Evolutionary conservation across 768 basidiomycete genomes (phyloP).

Genomic region (Leccinum disarticulatum): DNA sequence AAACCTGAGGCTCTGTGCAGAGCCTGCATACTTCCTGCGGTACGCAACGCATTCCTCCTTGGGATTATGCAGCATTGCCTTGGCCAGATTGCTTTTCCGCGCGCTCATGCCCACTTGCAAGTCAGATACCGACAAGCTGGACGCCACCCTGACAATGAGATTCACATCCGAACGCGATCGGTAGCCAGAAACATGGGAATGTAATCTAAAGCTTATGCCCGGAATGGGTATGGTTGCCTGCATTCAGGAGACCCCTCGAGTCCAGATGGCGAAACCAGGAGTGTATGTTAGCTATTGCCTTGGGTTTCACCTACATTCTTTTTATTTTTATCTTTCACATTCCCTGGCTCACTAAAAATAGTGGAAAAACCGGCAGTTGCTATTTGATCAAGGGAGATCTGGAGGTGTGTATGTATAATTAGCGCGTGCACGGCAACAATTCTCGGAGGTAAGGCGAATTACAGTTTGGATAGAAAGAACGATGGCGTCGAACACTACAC

Average conservation of each 20-base stretch:
- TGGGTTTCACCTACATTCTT: not conserved
- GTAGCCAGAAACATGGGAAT: no score
- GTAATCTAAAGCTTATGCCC: no score
- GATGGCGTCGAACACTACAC: not conserved
- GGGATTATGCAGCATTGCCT: no score
- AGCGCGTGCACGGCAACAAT: not conserved
- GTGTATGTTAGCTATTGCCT: not conserved
- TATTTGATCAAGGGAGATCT: not conserved
- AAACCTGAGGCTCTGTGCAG: no score
- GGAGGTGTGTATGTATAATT: not conserved
- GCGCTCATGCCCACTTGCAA: no score
- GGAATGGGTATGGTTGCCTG: no score
- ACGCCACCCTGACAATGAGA: no score
- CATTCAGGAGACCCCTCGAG: not conserved
- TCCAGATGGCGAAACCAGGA: not conserved
- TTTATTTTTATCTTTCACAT: not conserved
- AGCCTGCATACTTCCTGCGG: no score
- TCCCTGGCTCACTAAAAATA: not conserved
- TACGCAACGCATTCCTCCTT: no score
- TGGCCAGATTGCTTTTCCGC: no score
- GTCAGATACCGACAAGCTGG: no score
- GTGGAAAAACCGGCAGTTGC: not conserved
- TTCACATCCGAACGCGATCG: no score
- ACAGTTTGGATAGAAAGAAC: not conserved
- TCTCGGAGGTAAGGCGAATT: not conserved